Evolutionary conservation across 352 stramenopile genomes (phyloP).

Genomic region (Pythium volutum): DNA sequence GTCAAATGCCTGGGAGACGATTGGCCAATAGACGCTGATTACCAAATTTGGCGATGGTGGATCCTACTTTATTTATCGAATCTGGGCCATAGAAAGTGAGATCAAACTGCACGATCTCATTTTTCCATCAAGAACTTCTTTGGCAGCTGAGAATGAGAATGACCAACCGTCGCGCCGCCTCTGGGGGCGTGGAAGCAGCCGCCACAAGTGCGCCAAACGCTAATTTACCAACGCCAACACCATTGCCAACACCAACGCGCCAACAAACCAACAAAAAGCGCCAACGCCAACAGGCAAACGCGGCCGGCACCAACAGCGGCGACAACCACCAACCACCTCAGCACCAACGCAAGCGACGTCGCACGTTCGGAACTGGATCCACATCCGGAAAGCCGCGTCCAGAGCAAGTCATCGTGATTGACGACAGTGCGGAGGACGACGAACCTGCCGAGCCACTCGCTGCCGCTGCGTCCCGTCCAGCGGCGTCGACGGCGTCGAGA

Average conservation of each 20-base stretch:
- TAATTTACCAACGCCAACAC: not conserved
- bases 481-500: not conserved
- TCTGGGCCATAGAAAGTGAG: not conserved
- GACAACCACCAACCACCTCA: not conserved
- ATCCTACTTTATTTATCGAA: conserved; percentile 27
- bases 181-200: not conserved
- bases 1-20: not conserved
- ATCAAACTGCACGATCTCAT: too few relatives aligned
- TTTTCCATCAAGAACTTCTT: not conserved
- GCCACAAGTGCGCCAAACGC: not conserved
- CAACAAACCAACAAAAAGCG: conserved; percentile 8
- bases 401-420: conserved; percentile 19
- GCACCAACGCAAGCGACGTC: not conserved
- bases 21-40: not conserved
- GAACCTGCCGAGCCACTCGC: conserved; percentile 1
- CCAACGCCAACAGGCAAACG: not conserved
- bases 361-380: not conserved
- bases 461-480: not conserved
- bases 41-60: conserved; percentile 13
- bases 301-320: not conserved
- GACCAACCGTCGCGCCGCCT: conserved; percentile 9
- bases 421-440: conserved; percentile 8
- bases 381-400: conserved; percentile 4
- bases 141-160: conserved; percentile 15
- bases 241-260: not conserved